Evolutionary conservation across 2,329 filamentous ascomycete genomes (phyloP).

Genomic region (Chaetomiaceae sp.): DNA sequence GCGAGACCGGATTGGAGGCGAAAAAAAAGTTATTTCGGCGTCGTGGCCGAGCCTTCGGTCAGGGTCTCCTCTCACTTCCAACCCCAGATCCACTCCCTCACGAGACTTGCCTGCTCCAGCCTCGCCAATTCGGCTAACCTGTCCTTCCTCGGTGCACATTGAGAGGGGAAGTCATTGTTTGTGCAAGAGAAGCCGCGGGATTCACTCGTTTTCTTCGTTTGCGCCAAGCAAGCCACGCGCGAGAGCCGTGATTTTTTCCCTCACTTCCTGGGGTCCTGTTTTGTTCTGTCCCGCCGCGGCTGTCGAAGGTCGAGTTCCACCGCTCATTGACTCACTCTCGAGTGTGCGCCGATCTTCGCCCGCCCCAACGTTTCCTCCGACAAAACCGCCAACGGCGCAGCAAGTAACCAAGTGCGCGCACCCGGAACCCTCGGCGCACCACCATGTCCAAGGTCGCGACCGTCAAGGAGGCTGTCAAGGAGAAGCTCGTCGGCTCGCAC

Average conservation of each 20-base stretch:
- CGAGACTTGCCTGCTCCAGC: slow-evolving; percentile 4
- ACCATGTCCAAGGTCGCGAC: slow-evolving; percentile 42
- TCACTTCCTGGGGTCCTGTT: not conserved
- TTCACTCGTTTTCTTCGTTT: slow-evolving; percentile 1
- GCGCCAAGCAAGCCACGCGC: slow-evolving; percentile 5
- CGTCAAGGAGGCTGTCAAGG: slow-evolving; percentile 71
- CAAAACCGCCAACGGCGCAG: not conserved
- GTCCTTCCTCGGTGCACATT: slow-evolving; percentile 3
- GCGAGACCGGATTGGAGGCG: slow-evolving; percentile 20
- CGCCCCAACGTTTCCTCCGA: not conserved
- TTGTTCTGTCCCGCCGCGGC: not conserved
- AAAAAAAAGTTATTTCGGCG: slow-evolving; percentile 13
- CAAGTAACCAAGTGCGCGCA: not conserved
- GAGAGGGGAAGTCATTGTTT: slow-evolving; percentile 4
- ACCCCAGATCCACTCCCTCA: slow-evolving; percentile 16
- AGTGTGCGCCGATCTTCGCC: slow-evolving; percentile 6
- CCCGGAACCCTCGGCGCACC: not conserved
- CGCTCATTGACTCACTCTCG: slow-evolving; percentile 15
- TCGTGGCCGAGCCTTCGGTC: not conserved
- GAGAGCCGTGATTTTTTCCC: slow-evolving; percentile 9
- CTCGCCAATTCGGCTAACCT: slow-evolving; percentile 3
- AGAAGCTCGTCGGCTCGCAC: slow-evolving; percentile 63
- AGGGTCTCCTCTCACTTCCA: not conserved
- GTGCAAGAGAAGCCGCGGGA: not conserved
- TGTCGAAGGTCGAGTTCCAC: not conserved